Evolutionary conservation across 2,329 filamentous ascomycete genomes (phyloP).

Genomic region (Pseudogymnoascus sp.): DNA sequence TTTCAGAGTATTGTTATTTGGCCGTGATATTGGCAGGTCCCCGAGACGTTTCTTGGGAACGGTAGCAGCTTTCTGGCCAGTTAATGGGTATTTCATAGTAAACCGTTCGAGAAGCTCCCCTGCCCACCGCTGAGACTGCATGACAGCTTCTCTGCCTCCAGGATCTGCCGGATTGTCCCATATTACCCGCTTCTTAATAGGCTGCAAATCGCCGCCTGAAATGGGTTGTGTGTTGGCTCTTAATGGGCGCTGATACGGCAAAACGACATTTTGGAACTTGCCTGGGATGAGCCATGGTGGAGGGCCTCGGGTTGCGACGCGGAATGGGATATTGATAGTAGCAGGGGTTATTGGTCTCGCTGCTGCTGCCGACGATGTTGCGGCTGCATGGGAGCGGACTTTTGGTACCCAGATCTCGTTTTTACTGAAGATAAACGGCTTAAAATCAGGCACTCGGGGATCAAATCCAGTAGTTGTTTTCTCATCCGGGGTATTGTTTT

Average conservation of each 20-base stretch:
- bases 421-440: neutral
- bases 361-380: neutral
- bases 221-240: neutral
- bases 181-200: neutral
- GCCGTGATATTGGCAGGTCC: neutral
- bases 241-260: neutral
- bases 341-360: neutral
- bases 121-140: slow-evolving; percentile 8
- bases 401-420: neutral
- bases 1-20: neutral
- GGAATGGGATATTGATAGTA: neutral
- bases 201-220: neutral
- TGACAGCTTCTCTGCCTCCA: neutral
- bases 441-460: neutral
- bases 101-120: slow-evolving; percentile 5
- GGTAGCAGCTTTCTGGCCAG: slow-evolving; percentile 18
- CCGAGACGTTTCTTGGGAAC: slow-evolving; percentile 8
- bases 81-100: slow-evolving; percentile 24
- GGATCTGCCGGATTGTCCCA: slow-evolving; percentile 7
- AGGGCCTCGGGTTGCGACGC: neutral
- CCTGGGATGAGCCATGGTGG: neutral
- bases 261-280: neutral
- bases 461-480: neutral
- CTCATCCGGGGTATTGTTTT: neutral
- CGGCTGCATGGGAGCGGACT: neutral